Conservation (phyloP, 768 basidiomycete species). For the Lactarius akahatsu region DNA sequence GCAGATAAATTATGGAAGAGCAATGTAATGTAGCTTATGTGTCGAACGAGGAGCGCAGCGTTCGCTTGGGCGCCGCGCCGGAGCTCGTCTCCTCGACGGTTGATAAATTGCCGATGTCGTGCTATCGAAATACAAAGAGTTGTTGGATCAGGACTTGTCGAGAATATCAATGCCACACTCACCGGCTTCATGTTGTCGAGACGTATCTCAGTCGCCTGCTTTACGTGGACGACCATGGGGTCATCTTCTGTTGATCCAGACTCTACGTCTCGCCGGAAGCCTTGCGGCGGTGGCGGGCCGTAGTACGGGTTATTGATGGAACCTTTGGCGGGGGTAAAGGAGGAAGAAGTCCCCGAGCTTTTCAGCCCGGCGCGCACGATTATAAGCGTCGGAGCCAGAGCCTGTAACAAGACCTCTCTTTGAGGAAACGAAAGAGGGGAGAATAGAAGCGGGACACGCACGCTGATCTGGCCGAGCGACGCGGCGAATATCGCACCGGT, state of each 20-base stretch:
- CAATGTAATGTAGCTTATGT: neutral
- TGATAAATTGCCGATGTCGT: neutral
- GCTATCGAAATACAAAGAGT: neutral
- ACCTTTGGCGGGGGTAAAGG: constrained; percentile 2
- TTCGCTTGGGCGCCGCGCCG: neutral
- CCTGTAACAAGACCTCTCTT: neutral
- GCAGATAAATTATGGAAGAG: neutral
- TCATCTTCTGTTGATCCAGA: neutral
- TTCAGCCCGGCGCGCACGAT: constrained; percentile 17
- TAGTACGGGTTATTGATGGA: neutral
- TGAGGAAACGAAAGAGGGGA: neutral
- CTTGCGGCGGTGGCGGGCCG: neutral
- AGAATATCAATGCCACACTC: neutral
- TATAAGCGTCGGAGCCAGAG: constrained; percentile 19
- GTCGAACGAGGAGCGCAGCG: neutral
- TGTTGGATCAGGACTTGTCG: neutral
- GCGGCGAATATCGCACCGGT: constrained; percentile 7
- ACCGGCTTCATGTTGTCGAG: neutral
- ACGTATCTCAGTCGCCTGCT: constrained; percentile 15
- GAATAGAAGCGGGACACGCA: neutral
- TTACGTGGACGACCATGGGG: constrained; percentile 3
- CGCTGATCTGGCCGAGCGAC: constrained; percentile 22
- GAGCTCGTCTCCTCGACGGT: neutral
- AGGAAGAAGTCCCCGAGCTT: neutral
- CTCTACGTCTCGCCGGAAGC: neutral